Base-by-base conservation (phyloP, 2,329 filamentous ascomycete species). In the Tolypocladium pustulatum region DNA sequence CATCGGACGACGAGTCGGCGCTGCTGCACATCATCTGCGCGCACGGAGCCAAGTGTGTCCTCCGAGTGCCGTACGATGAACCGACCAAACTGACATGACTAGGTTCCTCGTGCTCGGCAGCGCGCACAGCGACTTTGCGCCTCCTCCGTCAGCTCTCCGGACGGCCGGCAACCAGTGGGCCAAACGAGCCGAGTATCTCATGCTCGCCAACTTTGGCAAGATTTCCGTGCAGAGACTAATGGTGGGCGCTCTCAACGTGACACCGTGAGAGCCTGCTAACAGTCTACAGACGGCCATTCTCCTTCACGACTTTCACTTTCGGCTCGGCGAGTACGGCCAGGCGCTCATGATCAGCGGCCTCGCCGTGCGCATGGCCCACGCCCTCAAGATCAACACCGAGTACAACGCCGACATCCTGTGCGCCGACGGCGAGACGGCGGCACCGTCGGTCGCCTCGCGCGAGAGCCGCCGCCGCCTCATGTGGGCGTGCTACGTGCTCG, bases 401-500 rank as follows among this genome's bases (percentile, higher is more conserved):
- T 68, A 68, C 57, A 71, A 71, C 4, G 59, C 69, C 27, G 73
- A 75, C 54, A 68, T 75, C 36, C 67, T 75, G n/a, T 74, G 73
- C 57, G 67, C 71, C 40, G 69, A 73, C 27, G 58, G 63, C 46
- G 66, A 68, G 43, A 64, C 66, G 2, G 62, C 61, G 1, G 64
- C 67, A 1, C 71, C 71, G 0, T 73, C 73, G 0, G 70, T 73
- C 0, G 72, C 73, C 6, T 67, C 72, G 51, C 67, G 72, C 25
- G 73, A 75, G 60, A 72, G 72, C 27, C 71, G 73, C 1, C 65
- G 73, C 15, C 69, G 73, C 15, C 68, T 75, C 10, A 75, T 75
- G 73, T 75, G 73, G 73, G 73, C 73, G 12, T 75, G 73, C 60
- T 75, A 75, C 55, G 71, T 74, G 17, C 66, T 75, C 22, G 73